A percentile compares a stretch with the other conserved stretches of the same genome.
Conservation (phyloP, 176 grass and related monocot genomes). For the Aegilops bicornis region DNA sequence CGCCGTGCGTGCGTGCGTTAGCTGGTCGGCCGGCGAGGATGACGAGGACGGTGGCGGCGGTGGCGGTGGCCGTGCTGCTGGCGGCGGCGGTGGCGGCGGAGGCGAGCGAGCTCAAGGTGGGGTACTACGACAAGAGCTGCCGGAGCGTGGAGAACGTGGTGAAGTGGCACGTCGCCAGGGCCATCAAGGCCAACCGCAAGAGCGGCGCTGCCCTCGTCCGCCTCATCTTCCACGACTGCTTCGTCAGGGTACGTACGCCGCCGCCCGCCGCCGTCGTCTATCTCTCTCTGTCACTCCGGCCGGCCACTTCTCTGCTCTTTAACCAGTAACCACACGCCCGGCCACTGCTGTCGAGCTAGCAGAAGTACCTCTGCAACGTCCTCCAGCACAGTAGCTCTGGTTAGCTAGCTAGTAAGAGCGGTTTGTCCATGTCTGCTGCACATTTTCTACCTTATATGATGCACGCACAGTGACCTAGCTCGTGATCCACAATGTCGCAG, state of each 20-base stretch:
- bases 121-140: conserved; percentile 46
- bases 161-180: conserved; percentile 49
- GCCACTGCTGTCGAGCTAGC: neutral
- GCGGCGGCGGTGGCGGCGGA: neutral
- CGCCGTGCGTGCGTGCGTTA: neutral
- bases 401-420: neutral
- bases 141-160: conserved; percentile 34
- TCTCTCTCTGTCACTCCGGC: neutral
- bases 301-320: neutral
- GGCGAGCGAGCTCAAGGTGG: conserved; percentile 25
- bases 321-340: no score
- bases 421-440: neutral
- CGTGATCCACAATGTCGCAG: neutral
- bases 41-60: neutral
- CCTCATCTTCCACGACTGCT: conserved; percentile 90
- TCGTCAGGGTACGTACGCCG: conserved; percentile 56
- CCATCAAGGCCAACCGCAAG: conserved; percentile 35
- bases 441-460: neutral
- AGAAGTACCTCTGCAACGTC: neutral
- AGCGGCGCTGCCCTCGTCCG: conserved; percentile 55
- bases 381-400: neutral
- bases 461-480: neutral
- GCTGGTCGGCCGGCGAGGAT: neutral
- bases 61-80: neutral
- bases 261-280: neutral